These are phyloP conservation scores for Syncephalastrum monosporum DNA, from an alignment of 371 early-diverging fungal genomes.

Conservation along the genomic window DNA sequence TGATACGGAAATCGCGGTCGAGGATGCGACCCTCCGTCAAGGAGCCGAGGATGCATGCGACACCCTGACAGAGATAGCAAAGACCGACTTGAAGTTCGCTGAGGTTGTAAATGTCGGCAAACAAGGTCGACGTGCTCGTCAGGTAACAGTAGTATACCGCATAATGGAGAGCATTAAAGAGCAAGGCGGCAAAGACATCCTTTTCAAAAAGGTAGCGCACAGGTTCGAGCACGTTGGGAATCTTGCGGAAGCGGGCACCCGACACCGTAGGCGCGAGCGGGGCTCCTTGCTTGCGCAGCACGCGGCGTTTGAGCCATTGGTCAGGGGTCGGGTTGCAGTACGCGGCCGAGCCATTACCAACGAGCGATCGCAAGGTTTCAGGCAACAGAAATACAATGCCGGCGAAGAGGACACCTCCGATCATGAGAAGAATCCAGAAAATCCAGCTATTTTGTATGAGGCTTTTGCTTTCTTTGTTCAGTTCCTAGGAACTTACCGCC, in stretches of 20 bases:
- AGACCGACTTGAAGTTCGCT: slow-evolving; percentile 32
- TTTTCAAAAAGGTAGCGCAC: slow-evolving; percentile 17
- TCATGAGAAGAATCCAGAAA: slow-evolving; percentile 52
- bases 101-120: slow-evolving; percentile 19
- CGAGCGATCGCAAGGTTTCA: slow-evolving; percentile 53
- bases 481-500: slow-evolving; percentile 19
- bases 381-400: slow-evolving; percentile 51
- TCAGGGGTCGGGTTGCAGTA: slow-evolving; percentile 21
- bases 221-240: slow-evolving; percentile 13
- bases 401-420: slow-evolving; percentile 39
- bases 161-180: slow-evolving; percentile 20
- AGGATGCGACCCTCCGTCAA: slow-evolving; percentile 25
- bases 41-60: slow-evolving; percentile 32
- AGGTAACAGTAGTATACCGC: slow-evolving; percentile 22
- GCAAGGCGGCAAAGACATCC: slow-evolving; percentile 18
- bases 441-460: slow-evolving; percentile 23
- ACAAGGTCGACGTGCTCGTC: slow-evolving; percentile 26
- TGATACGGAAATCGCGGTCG: slow-evolving; percentile 29
- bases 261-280: not conserved
- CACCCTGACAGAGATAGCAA: slow-evolving; percentile 31
- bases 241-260: slow-evolving; percentile 2
- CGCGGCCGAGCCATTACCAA: slow-evolving; percentile 23
- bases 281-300: not conserved
- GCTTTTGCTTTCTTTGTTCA: not conserved
- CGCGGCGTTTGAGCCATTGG: slow-evolving; percentile 11